Base-by-base conservation (phyloP, 768 basidiomycete species). In the Pleurotus cornucopiae region DNA sequence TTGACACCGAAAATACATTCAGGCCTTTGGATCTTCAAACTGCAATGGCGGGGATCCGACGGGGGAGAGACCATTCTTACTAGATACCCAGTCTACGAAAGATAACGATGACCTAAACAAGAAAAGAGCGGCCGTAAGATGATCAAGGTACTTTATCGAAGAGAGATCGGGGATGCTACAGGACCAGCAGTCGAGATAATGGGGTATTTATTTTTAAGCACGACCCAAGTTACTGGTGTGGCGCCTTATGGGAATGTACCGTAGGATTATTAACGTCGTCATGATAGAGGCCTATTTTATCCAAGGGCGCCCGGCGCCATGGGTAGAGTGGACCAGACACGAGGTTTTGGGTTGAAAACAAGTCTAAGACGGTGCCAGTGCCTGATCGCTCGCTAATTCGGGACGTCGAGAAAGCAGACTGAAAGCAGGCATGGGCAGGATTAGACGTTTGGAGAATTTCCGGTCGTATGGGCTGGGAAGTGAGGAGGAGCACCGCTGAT, bases 401-500 rank as follows among this genome's bases (percentile, higher is more conserved):
- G 37, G 51, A 43, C 41, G 51, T 53, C 51, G 51, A 43, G 51
- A 43, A 53, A 53, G n/a, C 23, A 21, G 18, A 40, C 14, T n/a
- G 25, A 38, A 34, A 34, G 13, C 26, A 51, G 49, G 26, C 39
- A 53, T 53, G 51, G 51, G 51, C 51, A 53, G 25, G 51, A 53
- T 39, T 39, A 41, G 51, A 53, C 51, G n/a, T 40, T 53, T 53
- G 51, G 51, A 53, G 51, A 53, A 53, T 39, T 41, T 23, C 48
- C 48, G n/a, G 48, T 14, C 14, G 48, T 40, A 16, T 14, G 46
- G 14, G 23, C 16, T 20, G 51, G 21, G 51, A 23, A 21, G n/a
- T 53, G 38, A 40, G 14, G 39, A 20, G 39, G 30, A 21, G 37
- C 5, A 25, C 20, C 4, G 7, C 37, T 53, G 51, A 53, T 53